Evolutionary conservation across 148 eudicot species (phyloP).

Genomic region (Silene uniflora): DNA sequence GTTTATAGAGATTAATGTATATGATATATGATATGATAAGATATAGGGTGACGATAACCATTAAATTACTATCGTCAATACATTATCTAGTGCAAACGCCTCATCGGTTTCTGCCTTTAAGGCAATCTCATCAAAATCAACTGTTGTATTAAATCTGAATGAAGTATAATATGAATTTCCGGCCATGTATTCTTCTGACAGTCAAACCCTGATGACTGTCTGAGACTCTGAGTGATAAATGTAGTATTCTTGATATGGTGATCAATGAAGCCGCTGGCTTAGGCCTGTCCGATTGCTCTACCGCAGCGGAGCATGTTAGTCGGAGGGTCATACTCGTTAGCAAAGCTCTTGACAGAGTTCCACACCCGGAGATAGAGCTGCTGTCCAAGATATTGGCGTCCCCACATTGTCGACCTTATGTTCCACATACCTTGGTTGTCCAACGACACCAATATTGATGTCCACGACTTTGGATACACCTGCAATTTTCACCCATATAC

Average conservation of each 20-base stretch:
- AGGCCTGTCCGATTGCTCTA: conserved; percentile 44
- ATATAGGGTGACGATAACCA: no score
- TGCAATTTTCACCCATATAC: conserved; percentile 11
- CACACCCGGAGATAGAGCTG: conserved; percentile 59
- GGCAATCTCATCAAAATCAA: not conserved
- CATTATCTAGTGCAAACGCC: no score
- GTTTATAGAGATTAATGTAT: no score
- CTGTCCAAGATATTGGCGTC: conserved; percentile 56
- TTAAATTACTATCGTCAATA: no score
- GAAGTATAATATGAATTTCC: not conserved
- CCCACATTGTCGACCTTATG: conserved; percentile 57
- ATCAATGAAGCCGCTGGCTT: not conserved
- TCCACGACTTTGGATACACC: conserved; percentile 71
- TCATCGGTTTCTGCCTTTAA: not conserved
- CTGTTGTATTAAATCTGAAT: not conserved
- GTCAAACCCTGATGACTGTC: conserved; percentile 46
- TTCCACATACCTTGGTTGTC: conserved; percentile 88
- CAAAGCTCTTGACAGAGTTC: conserved; percentile 37
- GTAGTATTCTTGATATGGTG: not conserved
- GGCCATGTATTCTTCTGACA: conserved; percentile 13
- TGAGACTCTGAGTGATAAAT: not conserved
- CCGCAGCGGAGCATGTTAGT: conserved; percentile 53
- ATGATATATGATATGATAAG: no score
- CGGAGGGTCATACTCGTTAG: conserved; percentile 52
- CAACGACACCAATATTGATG: conserved; percentile 50